These are phyloP conservation scores for Canavalia ensiformis DNA, from an alignment of 306 rosid species.

Conservation along the genomic window DNA sequence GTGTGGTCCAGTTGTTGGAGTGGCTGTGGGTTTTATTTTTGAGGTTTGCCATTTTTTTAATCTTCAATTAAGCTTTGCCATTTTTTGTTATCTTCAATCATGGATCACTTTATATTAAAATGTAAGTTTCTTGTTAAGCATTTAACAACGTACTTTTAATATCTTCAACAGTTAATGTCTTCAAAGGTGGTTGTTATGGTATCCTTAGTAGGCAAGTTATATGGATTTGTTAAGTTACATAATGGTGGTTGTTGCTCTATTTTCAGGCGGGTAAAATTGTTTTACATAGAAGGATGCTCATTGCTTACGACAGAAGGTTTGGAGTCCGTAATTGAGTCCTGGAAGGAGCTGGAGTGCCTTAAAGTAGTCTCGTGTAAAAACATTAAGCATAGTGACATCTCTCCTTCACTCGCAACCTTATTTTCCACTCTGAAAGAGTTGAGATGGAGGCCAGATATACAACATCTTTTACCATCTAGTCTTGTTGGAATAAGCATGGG, in stretches of 20 bases:
- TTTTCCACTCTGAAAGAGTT: conserved; percentile 77
- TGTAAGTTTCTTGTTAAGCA: not conserved
- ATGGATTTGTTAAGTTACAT: not conserved
- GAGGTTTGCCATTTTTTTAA: not conserved
- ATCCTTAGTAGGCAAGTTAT: conserved; percentile 35
- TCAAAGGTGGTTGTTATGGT: conserved; percentile 12
- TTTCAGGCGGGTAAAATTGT: conserved; percentile 76
- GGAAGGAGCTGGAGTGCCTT: conserved; percentile 82
- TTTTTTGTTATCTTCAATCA: not conserved
- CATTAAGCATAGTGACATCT: conserved; percentile 73
- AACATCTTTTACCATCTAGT: conserved; percentile 66
- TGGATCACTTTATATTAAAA: conserved; percentile 1
- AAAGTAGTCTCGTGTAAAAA: conserved; percentile 81
- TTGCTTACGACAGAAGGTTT: conserved; percentile 80
- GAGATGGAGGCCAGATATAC: conserved; percentile 85
- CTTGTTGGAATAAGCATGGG: conserved; percentile 68
- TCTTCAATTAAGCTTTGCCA: not conserved
- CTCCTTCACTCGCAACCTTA: conserved; percentile 70
- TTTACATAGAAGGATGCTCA: conserved; percentile 84
- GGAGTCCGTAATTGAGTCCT: conserved; percentile 70
- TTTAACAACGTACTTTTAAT: not conserved
- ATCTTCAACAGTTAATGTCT: not conserved
- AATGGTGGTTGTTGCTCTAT: conserved; percentile 27
- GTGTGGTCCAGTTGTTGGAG: not conserved
- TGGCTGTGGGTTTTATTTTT: not conserved